Conservation (phyloP, 2,329 filamentous ascomycete species). For the Penicillium aurantiogriseum region DNA sequence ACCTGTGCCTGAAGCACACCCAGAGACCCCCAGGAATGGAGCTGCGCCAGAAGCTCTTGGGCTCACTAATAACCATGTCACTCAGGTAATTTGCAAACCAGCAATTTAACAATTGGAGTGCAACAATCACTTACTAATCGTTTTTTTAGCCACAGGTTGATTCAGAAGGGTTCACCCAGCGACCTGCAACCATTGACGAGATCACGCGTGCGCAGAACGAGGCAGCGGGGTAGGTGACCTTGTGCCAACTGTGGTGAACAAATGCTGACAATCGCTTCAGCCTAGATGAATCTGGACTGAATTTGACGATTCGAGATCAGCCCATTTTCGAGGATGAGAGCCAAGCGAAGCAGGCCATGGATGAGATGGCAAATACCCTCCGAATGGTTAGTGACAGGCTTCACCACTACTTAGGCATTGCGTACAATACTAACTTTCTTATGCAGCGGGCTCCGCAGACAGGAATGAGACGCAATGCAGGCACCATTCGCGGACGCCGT, state of each 20-base stretch:
- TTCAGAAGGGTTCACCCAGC: slow-evolving; percentile 43
- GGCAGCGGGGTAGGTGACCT: slow-evolving; percentile 37
- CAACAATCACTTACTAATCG: slow-evolving; percentile 10
- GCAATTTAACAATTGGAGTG: background rate
- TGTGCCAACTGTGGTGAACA: background rate
- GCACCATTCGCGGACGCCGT: slow-evolving; percentile 80
- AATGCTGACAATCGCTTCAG: slow-evolving; percentile 28
- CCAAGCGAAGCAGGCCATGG: slow-evolving; percentile 50
- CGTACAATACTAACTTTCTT: slow-evolving; percentile 18
- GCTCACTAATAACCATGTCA: slow-evolving; percentile 24
- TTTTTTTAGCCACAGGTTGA: slow-evolving; percentile 32
- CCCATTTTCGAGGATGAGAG: slow-evolving; percentile 51
- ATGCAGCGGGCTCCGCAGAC: slow-evolving; percentile 46
- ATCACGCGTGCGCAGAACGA: slow-evolving; percentile 47
- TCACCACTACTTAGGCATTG: background rate
- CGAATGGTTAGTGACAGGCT: slow-evolving; percentile 38
- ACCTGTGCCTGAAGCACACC: slow-evolving; percentile 22
- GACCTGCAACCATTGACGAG: slow-evolving; percentile 44
- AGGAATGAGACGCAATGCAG: slow-evolving; percentile 64
- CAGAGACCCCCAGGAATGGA: slow-evolving; percentile 31
- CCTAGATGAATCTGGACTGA: slow-evolving; percentile 45
- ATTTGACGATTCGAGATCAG: slow-evolving; percentile 50
- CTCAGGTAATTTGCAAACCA: slow-evolving; percentile 19
- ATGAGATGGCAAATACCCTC: slow-evolving; percentile 50
- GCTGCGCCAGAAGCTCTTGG: slow-evolving; percentile 17